A percentile compares a stretch with the other conserved stretches of the same genome.
phyloP scores from a whole-genome alignment of 352 stramenopile genomes.

The Thalassiosira exigua region DNA sequence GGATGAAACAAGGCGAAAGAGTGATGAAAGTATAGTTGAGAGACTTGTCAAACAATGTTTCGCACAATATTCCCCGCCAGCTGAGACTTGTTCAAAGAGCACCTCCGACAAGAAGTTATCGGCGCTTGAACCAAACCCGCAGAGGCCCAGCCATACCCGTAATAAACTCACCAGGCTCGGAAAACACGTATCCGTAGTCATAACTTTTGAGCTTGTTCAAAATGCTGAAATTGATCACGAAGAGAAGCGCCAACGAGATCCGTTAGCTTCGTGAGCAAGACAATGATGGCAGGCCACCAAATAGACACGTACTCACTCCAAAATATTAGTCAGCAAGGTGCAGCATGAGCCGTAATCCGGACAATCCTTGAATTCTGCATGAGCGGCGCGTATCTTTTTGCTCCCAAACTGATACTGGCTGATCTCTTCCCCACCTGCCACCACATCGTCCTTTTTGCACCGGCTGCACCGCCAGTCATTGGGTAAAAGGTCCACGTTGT shows the following conservation, averaged over 20 bases:
- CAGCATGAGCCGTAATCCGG: slow-evolving; percentile 33
- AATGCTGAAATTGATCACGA: slow-evolving; percentile 16
- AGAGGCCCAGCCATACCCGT: background rate
- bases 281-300: too few species aligned
- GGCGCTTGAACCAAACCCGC: background rate
- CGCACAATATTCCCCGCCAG: too few species aligned
- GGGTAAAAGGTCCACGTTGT: slow-evolving; percentile 32
- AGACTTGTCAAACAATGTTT: too few species aligned
- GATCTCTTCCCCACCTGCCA: slow-evolving; percentile 41
- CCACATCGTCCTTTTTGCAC: slow-evolving; percentile 37
- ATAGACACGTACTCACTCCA: slow-evolving; percentile 16
- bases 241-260: too few species aligned
- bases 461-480: slow-evolving; percentile 48
- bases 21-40: too few species aligned
- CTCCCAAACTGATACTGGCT: slow-evolving; percentile 30
- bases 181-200: slow-evolving; percentile 49
- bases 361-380: slow-evolving; percentile 49
- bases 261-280: too few species aligned
- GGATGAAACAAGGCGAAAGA: too few species aligned
- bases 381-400: slow-evolving; percentile 41
- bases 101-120: slow-evolving; percentile 23
- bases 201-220: slow-evolving; percentile 47
- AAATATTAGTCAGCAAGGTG: slow-evolving; percentile 23
- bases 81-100: slow-evolving; percentile 24
- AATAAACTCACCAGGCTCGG: slow-evolving; percentile 35